These are phyloP conservation scores for Puccinia polysora DNA, from an alignment of 1,284 basidiomycete species.

Conservation along the genomic window DNA sequence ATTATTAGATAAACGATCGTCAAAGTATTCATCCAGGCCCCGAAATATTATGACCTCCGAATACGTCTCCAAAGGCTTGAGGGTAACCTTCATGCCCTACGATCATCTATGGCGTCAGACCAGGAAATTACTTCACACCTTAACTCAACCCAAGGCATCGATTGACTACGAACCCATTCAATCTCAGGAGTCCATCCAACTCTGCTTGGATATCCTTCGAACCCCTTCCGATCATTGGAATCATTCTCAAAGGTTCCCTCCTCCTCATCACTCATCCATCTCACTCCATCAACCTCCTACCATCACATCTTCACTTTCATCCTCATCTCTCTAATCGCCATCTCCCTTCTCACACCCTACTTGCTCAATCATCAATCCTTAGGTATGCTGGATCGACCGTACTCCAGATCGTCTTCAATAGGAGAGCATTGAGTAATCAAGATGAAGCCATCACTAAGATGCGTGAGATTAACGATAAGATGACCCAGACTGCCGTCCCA, in stretches of 20 bases:
- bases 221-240: constrained; percentile 48
- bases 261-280: background rate
- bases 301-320: background rate
- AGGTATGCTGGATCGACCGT: constrained; percentile 51
- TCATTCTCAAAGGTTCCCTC: constrained; percentile 47
- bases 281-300: background rate
- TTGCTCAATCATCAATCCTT: background rate
- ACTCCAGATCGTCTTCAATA: constrained; percentile 51
- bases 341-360: too few species aligned
- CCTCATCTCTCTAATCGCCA: too few species aligned
- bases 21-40: constrained; percentile 50
- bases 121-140: constrained; percentile 48
- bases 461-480: constrained; percentile 47
- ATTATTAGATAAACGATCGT: constrained; percentile 50
- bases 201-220: constrained; percentile 48
- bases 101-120: constrained; percentile 48
- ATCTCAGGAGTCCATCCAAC: constrained; percentile 48
- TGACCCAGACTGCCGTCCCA: constrained; percentile 49
- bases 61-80: constrained; percentile 48
- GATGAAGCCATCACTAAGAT: constrained; percentile 50
- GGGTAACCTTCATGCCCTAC: constrained; percentile 51
- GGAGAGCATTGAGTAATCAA: constrained; percentile 47
- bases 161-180: constrained; percentile 49
- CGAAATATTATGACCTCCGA: constrained; percentile 51
- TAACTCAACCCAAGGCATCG: constrained; percentile 48